Evolutionary conservation across 2,329 filamentous ascomycete species (phyloP).

Genomic region (Xylaria sp.): DNA sequence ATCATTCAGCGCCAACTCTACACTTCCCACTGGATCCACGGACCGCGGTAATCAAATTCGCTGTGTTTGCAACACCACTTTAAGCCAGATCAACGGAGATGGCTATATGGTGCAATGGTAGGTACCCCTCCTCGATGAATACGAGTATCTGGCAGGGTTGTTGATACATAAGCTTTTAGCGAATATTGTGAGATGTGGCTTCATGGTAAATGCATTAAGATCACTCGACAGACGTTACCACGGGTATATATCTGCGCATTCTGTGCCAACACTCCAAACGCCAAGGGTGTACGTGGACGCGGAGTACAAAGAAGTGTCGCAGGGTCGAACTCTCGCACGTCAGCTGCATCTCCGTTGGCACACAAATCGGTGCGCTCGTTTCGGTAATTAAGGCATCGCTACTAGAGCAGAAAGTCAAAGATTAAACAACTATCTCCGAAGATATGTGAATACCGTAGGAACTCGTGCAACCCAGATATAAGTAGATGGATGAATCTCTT

Average conservation of each 20-base stretch:
- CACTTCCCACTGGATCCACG: constrained; percentile 59
- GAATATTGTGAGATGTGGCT: constrained; percentile 74
- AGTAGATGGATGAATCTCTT: constrained; percentile 28
- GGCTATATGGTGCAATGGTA: constrained; percentile 74
- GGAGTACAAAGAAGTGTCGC: constrained; percentile 54
- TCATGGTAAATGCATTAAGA: constrained; percentile 71
- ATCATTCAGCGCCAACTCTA: constrained; percentile 44
- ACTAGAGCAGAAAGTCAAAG: not conserved
- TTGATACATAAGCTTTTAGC: constrained; percentile 52
- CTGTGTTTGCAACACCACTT: constrained; percentile 64
- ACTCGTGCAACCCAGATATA: constrained; percentile 1
- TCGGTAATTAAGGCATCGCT: constrained; percentile 49
- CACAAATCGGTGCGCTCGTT: constrained; percentile 60
- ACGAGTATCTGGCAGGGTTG: not conserved
- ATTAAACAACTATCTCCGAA: not conserved
- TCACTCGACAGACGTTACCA: constrained; percentile 66
- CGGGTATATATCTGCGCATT: constrained; percentile 73
- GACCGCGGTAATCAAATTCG: constrained; percentile 60
- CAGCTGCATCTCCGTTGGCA: constrained; percentile 55
- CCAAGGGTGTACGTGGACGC: constrained; percentile 60
- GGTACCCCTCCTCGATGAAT: constrained; percentile 38
- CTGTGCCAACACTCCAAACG: constrained; percentile 69
- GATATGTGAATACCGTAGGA: constrained; percentile 1
- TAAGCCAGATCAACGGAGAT: constrained; percentile 55
- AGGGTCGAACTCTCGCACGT: constrained; percentile 43